Evolutionary conservation across 1,139 yeast species (phyloP).

Genomic region (Zygosaccharomyces pseudobailii): DNA sequence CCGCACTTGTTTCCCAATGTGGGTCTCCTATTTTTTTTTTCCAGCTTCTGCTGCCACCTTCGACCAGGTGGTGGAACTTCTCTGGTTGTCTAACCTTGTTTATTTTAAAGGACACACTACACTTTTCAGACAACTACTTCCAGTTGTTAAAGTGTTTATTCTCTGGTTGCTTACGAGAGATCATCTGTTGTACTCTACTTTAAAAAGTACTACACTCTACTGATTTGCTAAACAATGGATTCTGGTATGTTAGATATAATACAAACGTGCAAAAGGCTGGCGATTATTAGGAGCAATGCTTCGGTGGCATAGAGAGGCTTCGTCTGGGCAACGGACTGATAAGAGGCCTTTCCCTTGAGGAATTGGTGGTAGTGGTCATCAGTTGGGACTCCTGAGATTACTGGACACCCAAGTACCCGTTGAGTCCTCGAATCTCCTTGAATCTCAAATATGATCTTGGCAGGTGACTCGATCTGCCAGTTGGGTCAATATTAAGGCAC

Average conservation of each 20-base stretch:
- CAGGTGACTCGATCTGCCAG: too few relatives aligned
- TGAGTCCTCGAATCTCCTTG: too few relatives aligned
- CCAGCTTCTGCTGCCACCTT: neutral
- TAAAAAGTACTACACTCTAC: slow-evolving; percentile 8
- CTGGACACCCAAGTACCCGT: too few relatives aligned
- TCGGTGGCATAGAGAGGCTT: too few relatives aligned
- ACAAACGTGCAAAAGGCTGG: too few relatives aligned
- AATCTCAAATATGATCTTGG: too few relatives aligned
- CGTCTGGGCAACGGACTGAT: too few relatives aligned
- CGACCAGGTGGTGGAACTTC: neutral
- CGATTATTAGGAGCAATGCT: too few relatives aligned
- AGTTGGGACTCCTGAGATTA: too few relatives aligned
- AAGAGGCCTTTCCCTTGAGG: too few relatives aligned
- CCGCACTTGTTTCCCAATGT: neutral
- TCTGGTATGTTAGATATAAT: slow-evolving; percentile 20
- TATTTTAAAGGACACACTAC: slow-evolving; percentile 7
- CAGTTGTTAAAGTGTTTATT: neutral
- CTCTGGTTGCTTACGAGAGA: slow-evolving; percentile 6
- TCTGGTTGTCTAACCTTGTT: slow-evolving; percentile 9
- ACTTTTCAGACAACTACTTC: neutral
- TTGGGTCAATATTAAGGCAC: too few relatives aligned
- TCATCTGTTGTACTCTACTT: slow-evolving; percentile 9
- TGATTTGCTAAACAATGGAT: slow-evolving; percentile 20
- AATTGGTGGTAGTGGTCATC: too few relatives aligned
- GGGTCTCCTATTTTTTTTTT: slow-evolving; percentile 1